A percentile compares a stretch with the other conserved stretches of the same genome.
Conservation (phyloP, 805 yeast genomes). For the Saccharomyces kudriavzevii region DNA sequence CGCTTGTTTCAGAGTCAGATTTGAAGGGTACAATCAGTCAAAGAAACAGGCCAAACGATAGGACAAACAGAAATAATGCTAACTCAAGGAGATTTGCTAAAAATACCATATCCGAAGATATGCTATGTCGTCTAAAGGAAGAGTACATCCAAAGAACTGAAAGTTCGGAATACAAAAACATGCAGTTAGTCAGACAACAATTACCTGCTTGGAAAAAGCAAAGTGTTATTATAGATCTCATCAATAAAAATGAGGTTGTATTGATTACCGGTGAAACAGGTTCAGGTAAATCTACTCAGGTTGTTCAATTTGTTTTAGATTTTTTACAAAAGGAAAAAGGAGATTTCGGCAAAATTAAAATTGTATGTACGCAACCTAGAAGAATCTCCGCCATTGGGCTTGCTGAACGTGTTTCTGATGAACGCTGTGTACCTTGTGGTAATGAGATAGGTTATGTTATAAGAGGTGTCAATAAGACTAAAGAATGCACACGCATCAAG, state of each 20-base stretch:
- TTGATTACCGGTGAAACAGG: constrained; percentile 95
- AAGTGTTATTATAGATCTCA: constrained; percentile 45
- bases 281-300: constrained; percentile 93
- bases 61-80: neutral
- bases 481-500: constrained; percentile 55
- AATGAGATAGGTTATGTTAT: constrained; percentile 82
- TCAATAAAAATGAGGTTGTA: constrained; percentile 54
- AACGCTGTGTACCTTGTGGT: constrained; percentile 43
- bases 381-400: constrained; percentile 91
- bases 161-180: constrained; percentile 31
- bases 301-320: constrained; percentile 83
- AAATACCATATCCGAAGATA: constrained; percentile 3
- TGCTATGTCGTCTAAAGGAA: constrained; percentile 21
- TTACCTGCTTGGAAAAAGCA: constrained; percentile 83
- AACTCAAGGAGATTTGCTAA: neutral
- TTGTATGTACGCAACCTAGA: constrained; percentile 90
- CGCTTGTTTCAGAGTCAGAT: constrained; percentile 33
- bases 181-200: constrained; percentile 40
- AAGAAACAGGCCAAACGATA: constrained; percentile 6
- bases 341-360: constrained; percentile 43
- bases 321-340: constrained; percentile 39
- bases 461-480: constrained; percentile 76
- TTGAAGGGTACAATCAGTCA: constrained; percentile 16
- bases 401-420: constrained; percentile 87
- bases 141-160: constrained; percentile 32